phyloP scores from a whole-genome alignment of 192 early-diverging fungal genomes.

The Chytriomyces sp. region DNA sequence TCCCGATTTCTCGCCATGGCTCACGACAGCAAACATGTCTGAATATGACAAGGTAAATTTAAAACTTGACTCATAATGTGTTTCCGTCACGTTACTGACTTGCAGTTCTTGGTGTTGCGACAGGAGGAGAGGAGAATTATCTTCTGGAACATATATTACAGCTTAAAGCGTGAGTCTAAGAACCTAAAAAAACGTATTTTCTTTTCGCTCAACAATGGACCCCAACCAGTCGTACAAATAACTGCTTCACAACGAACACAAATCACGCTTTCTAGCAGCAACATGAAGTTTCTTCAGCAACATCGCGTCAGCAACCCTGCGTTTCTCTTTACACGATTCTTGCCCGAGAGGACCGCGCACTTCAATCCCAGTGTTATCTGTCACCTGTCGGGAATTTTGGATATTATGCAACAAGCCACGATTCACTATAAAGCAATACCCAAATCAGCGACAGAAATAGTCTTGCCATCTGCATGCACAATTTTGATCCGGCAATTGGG shows the following conservation, averaged over 20 bases:
- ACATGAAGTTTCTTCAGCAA: neutral
- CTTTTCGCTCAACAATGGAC: no score
- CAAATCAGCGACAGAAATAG: neutral
- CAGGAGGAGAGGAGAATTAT: neutral
- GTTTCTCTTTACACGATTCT: neutral
- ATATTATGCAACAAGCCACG: neutral
- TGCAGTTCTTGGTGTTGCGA: no score
- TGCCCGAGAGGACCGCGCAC: neutral
- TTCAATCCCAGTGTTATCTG: neutral
- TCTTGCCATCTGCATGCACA: neutral
- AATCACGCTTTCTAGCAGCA: neutral
- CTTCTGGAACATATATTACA: neutral
- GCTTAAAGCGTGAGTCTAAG: neutral
- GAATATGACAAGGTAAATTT: neutral
- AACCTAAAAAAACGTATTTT: no score
- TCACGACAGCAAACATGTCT: neutral
- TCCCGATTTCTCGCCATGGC: conserved; percentile 4
- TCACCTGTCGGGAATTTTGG: neutral
- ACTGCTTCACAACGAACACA: neutral
- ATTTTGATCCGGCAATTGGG: neutral
- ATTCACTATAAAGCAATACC: neutral
- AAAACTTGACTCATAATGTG: no score
- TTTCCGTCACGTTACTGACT: no score
- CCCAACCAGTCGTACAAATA: neutral
- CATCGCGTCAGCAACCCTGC: neutral